These are phyloP conservation scores for Phalaenopsis equestris DNA, from an alignment of 106 monocot species.

Conservation along the genomic window DNA sequence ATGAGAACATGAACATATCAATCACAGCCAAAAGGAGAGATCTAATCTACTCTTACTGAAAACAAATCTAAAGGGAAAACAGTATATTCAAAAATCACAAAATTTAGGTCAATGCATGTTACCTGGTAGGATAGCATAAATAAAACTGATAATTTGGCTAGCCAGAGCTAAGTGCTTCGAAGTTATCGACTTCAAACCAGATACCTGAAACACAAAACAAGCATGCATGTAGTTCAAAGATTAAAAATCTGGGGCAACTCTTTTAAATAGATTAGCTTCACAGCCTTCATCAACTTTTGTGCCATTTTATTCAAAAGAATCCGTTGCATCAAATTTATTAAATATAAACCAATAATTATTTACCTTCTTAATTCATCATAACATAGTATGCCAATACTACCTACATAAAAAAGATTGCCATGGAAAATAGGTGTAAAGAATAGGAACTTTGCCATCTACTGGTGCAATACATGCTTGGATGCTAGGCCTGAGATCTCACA, in stretches of 20 bases:
- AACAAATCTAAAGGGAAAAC: neutral
- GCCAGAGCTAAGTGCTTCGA: slow-evolving; percentile 96
- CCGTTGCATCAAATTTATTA: neutral
- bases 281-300: neutral
- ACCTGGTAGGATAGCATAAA: slow-evolving; percentile 91
- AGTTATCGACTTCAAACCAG: slow-evolving; percentile 95
- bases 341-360: neutral
- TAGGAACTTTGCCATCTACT: neutral
- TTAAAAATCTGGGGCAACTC: neutral
- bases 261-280: neutral
- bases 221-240: neutral
- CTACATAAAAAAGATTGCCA: neutral
- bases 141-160: slow-evolving; percentile 93
- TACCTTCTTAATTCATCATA: neutral
- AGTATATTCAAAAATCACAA: neutral
- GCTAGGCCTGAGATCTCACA: too few species aligned
- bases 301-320: neutral
- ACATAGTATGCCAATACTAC: neutral
- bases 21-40: neutral
- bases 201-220: slow-evolving; percentile 59
- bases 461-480: neutral
- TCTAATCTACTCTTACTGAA: neutral
- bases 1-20: neutral
- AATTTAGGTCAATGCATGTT: slow-evolving; percentile 5
- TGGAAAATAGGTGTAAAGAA: neutral